These are phyloP conservation scores for Xylariales sp. DNA, from an alignment of 2,329 filamentous ascomycete genomes.

Conservation along the genomic window DNA sequence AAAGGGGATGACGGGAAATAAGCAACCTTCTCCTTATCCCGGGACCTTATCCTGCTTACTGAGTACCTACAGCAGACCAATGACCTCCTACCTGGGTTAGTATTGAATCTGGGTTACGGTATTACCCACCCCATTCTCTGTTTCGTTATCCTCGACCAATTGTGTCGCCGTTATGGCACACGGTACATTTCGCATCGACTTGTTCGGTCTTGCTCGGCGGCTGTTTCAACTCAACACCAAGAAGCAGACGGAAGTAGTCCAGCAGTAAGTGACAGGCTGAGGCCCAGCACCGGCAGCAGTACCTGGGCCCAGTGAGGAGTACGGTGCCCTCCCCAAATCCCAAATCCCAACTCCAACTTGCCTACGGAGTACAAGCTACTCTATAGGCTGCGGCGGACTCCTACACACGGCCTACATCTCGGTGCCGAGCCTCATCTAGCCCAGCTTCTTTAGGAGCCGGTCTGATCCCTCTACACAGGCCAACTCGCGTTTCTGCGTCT, in stretches of 20 bases:
- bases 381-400: background rate
- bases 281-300: background rate
- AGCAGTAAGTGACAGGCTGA: background rate
- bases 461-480: constrained; percentile 24
- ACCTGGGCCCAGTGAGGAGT: background rate
- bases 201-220: no score
- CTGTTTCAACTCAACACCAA: background rate
- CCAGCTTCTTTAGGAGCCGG: constrained; percentile 27
- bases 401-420: constrained; percentile 25
- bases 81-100: background rate
- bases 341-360: no score
- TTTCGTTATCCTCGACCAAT: background rate
- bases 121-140: background rate
- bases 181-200: background rate
- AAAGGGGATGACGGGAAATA: constrained; percentile 5
- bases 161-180: background rate
- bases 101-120: background rate
- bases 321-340: background rate
- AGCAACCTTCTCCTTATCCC: constrained; percentile 1
- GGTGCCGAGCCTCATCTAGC: constrained; percentile 34
- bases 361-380: background rate
- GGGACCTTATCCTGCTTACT: background rate
- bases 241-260: background rate
- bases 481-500: constrained; percentile 6
- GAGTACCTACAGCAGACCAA: background rate